phyloP scores from a whole-genome alignment of 495 filamentous ascomycete genomes.

The Cercophora samala region DNA sequence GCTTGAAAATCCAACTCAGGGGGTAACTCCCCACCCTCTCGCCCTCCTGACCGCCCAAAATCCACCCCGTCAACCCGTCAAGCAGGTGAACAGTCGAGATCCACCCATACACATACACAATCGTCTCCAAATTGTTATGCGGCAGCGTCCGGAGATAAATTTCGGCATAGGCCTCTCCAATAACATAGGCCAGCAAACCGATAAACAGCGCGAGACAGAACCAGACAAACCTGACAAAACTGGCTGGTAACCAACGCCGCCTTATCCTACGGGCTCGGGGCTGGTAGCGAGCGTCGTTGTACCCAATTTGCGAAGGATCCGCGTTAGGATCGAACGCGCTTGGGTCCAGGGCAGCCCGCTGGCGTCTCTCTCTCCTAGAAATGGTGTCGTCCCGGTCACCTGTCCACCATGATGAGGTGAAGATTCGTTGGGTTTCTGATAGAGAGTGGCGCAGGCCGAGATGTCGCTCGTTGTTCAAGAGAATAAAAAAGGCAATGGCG shows the following conservation, averaged over 20 bases:
- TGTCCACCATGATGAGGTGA: slow-evolving; percentile 59
- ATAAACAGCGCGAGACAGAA: slow-evolving; percentile 60
- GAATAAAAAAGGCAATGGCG: slow-evolving; percentile 55
- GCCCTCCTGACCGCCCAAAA: slow-evolving; percentile 55
- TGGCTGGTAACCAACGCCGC: slow-evolving; percentile 54
- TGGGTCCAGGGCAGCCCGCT: slow-evolving; percentile 27
- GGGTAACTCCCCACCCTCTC: slow-evolving; percentile 61
- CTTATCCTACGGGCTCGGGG: slow-evolving; percentile 38
- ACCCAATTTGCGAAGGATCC: slow-evolving; percentile 28
- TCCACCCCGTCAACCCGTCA: slow-evolving; percentile 59
- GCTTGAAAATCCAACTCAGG: slow-evolving; percentile 61
- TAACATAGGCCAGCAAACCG: slow-evolving; percentile 56
- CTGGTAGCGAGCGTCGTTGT: slow-evolving; percentile 20
- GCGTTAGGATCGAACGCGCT: slow-evolving; percentile 32
- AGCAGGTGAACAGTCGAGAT: slow-evolving; percentile 59
- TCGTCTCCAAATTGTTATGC: slow-evolving; percentile 59
- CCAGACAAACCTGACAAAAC: slow-evolving; percentile 64
- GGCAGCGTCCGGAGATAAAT: slow-evolving; percentile 62
- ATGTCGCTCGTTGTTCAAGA: slow-evolving; percentile 57
- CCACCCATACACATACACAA: slow-evolving; percentile 65
- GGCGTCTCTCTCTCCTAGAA: slow-evolving; percentile 37
- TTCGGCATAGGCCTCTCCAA: slow-evolving; percentile 65
- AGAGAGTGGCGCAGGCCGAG: slow-evolving; percentile 52
- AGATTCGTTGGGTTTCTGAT: slow-evolving; percentile 61
- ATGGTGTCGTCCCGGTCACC: slow-evolving; percentile 46